phyloP scores from a whole-genome alignment of 1,139 yeast species.

The Oligophagozyma castellii region DNA sequence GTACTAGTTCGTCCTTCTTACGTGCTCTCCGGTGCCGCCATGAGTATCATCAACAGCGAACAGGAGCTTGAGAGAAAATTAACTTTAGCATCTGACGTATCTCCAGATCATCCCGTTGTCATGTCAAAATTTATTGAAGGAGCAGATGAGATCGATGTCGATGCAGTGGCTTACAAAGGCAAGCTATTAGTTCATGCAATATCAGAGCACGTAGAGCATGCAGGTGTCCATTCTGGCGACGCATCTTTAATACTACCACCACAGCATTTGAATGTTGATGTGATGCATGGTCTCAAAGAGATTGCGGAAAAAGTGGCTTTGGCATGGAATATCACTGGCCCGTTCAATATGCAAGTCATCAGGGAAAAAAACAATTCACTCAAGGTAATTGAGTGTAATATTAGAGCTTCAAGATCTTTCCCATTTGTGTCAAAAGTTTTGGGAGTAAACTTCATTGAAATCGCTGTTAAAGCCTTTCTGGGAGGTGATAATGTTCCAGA shows the following conservation, averaged over 20 bases:
- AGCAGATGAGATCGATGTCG: conserved; percentile 98
- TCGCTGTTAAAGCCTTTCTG: conserved; percentile 78
- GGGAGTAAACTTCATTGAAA: conserved; percentile 90
- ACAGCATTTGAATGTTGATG: conserved; percentile 75
- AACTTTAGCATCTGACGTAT: conserved; percentile 91
- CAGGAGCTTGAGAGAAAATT: conserved; percentile 82
- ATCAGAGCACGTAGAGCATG: conserved; percentile 97
- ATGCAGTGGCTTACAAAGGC: conserved; percentile 95
- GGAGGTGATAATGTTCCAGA: conserved; percentile 37
- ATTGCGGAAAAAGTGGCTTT: conserved; percentile 90
- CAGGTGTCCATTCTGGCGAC: conserved; percentile 99
- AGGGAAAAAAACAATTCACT: conserved; percentile 60
- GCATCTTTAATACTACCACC: conserved; percentile 97
- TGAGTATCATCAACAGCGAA: conserved; percentile 89
- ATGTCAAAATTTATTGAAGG: conserved; percentile 94
- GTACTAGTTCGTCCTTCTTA: conserved; percentile 96
- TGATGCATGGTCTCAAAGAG: conserved; percentile 66
- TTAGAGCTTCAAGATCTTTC: conserved; percentile 96
- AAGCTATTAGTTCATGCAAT: conserved; percentile 93
- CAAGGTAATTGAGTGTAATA: conserved; percentile 97
- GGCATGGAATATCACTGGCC: conserved; percentile 95
- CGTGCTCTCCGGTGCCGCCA: conserved; percentile 97
- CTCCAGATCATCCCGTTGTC: conserved; percentile 96
- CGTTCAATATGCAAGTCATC: conserved; percentile 91
- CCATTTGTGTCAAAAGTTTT: conserved; percentile 97